Conservation (phyloP, 257 asterid genomes). For the Coffea eugenioides region DNA sequence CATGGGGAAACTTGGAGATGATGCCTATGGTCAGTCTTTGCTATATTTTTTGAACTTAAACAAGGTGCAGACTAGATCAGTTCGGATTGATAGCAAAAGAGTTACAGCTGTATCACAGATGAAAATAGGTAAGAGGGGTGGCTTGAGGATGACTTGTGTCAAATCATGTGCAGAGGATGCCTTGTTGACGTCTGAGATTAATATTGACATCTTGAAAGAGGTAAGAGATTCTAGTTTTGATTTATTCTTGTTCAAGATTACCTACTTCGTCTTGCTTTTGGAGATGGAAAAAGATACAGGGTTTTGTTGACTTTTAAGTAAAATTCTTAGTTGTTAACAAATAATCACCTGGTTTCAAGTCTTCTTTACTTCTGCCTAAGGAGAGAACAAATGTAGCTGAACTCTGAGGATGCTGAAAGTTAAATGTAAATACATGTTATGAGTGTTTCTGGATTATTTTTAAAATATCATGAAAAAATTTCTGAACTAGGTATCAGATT, state of each 20-base stretch:
- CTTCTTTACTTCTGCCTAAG: neutral
- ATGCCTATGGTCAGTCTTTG: slow-evolving; percentile 73
- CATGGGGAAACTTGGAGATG: slow-evolving; percentile 97
- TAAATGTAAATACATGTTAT: neutral
- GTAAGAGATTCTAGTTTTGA: slow-evolving; percentile 33
- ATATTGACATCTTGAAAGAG: slow-evolving; percentile 88
- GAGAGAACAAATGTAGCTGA: neutral
- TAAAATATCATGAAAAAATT: neutral
- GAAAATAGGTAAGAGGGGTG: slow-evolving; percentile 75
- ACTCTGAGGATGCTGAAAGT: neutral
- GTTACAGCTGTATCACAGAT: slow-evolving; percentile 62
- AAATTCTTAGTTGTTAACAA: neutral
- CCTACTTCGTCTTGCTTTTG: neutral
- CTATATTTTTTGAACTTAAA: slow-evolving; percentile 54
- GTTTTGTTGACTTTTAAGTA: neutral
- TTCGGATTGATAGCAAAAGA: slow-evolving; percentile 57
- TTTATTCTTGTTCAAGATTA: neutral
- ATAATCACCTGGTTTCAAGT: neutral
- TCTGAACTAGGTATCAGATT: neutral
- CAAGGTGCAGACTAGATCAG: slow-evolving; percentile 80
- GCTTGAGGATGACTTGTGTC: slow-evolving; percentile 55
- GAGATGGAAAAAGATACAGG: neutral
- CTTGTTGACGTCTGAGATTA: slow-evolving; percentile 70
- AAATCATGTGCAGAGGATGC: slow-evolving; percentile 87
- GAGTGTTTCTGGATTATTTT: neutral